Base-by-base conservation (phyloP, 305 asterid genomes). In the Fraxinus sp. region DNA sequence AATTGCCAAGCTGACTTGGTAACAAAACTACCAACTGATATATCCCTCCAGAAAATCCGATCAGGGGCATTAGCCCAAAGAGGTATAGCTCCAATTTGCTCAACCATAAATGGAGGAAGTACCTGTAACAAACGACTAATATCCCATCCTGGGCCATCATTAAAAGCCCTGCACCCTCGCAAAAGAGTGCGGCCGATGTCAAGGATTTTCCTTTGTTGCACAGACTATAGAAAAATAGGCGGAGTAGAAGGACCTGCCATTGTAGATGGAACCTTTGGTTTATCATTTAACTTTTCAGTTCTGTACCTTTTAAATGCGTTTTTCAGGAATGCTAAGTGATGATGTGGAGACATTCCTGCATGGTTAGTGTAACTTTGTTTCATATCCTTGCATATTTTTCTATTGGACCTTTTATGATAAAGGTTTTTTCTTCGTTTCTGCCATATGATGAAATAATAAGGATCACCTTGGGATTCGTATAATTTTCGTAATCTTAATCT, bases 381-480 rank as follows among this genome's bases (percentile, higher is more conserved):
- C 24, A 44, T 80, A 79, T 80, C 78, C 74, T 24, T 26, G 37
- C 66, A 33, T 18, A 68, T 35, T 64, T 39, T 32, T 77, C 68
- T 24, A 46, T 46, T 4, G 18, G 18, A 46, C 75, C 6, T 13
- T 32, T 81, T 59, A 0, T 6, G 26, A 57, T 4, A 57, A 7
- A n/a, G 26, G 7, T 7, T 59, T 59, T 59, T 74, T 68, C 74
- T 66, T 70, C 11, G 24, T 74, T 74, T 36, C 64, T 72, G 22
- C 57, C 78, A 20, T 22, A 20, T 81, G 82, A 77, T 77, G 74
- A 77, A 71, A 80, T 13, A 52, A 52, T n/a, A 52, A 52, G 64
- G 64, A 52, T 52, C 24, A 5, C 64, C 64, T n/a, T n/a, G 7
- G 64, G 24, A 16, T 52, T 52, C 24, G 57, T 84, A 76, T 62